phyloP scores from a whole-genome alignment of 768 basidiomycete species.

The Phlegmacium glaucopus region DNA sequence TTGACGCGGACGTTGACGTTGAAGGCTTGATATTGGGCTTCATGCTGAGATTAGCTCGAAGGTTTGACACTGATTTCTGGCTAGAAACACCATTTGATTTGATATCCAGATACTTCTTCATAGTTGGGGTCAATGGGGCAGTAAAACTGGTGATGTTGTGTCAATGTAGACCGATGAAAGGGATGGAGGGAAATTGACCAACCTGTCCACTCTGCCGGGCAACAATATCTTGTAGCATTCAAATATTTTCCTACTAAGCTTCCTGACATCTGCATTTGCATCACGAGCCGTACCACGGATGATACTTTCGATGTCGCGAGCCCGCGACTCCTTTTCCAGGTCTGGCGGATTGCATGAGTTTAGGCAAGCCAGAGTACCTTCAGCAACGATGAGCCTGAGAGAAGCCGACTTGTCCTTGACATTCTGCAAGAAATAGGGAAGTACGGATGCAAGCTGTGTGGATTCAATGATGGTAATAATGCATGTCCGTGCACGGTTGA shows the following conservation, averaged over 20 bases:
- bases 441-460: conserved; percentile 62
- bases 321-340: conserved; percentile 64
- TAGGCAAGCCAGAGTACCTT: conserved; percentile 61
- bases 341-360: conserved; percentile 80
- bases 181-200: conserved; percentile 4
- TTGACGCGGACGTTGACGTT: conserved; percentile 20
- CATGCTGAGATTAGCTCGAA: conserved; percentile 5
- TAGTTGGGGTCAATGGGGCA: conserved; percentile 69
- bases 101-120: conserved; percentile 71
- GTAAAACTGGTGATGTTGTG: conserved; percentile 50
- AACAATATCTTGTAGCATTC: conserved; percentile 72
- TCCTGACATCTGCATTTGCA: conserved; percentile 73
- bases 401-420: conserved; percentile 68
- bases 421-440: conserved; percentile 56
- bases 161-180: neutral
- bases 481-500: conserved; percentile 59
- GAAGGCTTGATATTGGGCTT: conserved; percentile 15
- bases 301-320: conserved; percentile 63
- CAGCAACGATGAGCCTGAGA: conserved; percentile 61
- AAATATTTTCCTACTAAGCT: conserved; percentile 65
- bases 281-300: conserved; percentile 69
- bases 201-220: conserved; percentile 69
- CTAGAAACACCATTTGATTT: conserved; percentile 21
- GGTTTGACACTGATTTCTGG: conserved; percentile 15
- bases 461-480: conserved; percentile 60